phyloP scores from a whole-genome alignment of 768 basidiomycete species.

The Tulasnella sp. region DNA sequence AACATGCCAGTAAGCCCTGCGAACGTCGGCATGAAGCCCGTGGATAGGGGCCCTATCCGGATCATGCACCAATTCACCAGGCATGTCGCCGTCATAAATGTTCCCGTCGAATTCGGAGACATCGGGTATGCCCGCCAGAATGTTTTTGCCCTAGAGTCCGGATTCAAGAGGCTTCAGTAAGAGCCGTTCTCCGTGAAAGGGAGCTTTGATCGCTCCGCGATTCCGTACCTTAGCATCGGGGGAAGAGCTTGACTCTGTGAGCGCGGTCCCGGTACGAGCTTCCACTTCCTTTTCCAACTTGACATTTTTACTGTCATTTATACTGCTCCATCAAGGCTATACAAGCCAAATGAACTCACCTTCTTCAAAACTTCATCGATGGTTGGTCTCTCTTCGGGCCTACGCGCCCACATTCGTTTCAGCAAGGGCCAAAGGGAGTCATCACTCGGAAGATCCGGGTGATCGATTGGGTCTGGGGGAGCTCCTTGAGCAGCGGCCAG shows the following conservation, averaged over 20 bases:
- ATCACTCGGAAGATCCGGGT: background rate
- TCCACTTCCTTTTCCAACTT: too few species aligned
- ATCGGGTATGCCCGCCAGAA: too few species aligned
- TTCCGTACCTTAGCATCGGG: too few species aligned
- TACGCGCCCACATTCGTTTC: background rate
- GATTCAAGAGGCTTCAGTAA: too few species aligned
- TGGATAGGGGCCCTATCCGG: background rate
- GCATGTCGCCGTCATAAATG: background rate
- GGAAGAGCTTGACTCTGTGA: too few species aligned
- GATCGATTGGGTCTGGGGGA: background rate
- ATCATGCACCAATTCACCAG: background rate
- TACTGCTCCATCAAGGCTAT: too few species aligned
- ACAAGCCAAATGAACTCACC: background rate
- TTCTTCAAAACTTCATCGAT: background rate
- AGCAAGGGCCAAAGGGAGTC: background rate
- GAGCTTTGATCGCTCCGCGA: too few species aligned
- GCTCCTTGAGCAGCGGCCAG: background rate
- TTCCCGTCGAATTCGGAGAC: too few species aligned
- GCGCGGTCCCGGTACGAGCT: too few species aligned
- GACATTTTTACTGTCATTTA: too few species aligned
- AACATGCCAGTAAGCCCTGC: background rate
- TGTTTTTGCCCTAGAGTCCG: too few species aligned
- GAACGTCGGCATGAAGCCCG: background rate
- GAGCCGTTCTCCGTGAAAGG: too few species aligned
- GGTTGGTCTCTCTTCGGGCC: background rate